Conservation (phyloP, 768 basidiomycete genomes). For the Lactarius sanguifluus region DNA sequence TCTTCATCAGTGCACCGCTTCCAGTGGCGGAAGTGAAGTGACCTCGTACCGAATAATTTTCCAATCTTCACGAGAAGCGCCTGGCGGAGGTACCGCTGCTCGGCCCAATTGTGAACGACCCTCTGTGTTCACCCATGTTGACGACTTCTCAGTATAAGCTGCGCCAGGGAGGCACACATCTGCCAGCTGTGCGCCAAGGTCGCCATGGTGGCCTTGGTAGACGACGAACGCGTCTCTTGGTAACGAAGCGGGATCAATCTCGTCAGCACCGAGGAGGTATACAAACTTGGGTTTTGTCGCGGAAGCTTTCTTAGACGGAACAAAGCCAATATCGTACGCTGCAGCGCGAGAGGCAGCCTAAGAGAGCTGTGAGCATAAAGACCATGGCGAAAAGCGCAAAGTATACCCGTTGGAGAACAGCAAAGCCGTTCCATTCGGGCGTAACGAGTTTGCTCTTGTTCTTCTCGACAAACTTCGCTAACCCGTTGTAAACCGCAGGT, state of each 20-base stretch:
- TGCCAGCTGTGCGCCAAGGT: slow-evolving; percentile 94
- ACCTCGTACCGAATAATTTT: slow-evolving; percentile 80
- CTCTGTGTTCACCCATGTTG: slow-evolving; percentile 97
- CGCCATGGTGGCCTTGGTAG: slow-evolving; percentile 98
- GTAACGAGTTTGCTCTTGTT: slow-evolving; percentile 77
- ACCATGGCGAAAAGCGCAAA: slow-evolving; percentile 8
- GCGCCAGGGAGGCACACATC: slow-evolving; percentile 92
- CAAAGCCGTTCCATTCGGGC: slow-evolving; percentile 95
- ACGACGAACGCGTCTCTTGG: slow-evolving; percentile 94
- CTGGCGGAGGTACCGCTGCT: slow-evolving; percentile 92
- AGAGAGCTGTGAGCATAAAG: slow-evolving; percentile 5
- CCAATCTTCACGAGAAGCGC: slow-evolving; percentile 95
- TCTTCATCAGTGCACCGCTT: slow-evolving; percentile 5
- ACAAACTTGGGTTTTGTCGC: slow-evolving; percentile 86
- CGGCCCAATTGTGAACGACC: slow-evolving; percentile 89
- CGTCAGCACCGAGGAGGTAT: slow-evolving; percentile 95
- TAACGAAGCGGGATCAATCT: slow-evolving; percentile 83
- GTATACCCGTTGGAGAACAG: slow-evolving; percentile 85
- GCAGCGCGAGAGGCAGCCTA: slow-evolving; percentile 91
- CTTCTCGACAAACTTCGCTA: slow-evolving; percentile 76
- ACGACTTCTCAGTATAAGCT: slow-evolving; percentile 90
- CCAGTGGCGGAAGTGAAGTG: not conserved
- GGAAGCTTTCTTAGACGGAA: slow-evolving; percentile 77
- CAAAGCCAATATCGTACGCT: slow-evolving; percentile 93
- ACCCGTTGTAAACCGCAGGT: slow-evolving; percentile 67